phyloP scores from a whole-genome alignment of 176 grass and related monocot genomes.

The Canna indica region DNA sequence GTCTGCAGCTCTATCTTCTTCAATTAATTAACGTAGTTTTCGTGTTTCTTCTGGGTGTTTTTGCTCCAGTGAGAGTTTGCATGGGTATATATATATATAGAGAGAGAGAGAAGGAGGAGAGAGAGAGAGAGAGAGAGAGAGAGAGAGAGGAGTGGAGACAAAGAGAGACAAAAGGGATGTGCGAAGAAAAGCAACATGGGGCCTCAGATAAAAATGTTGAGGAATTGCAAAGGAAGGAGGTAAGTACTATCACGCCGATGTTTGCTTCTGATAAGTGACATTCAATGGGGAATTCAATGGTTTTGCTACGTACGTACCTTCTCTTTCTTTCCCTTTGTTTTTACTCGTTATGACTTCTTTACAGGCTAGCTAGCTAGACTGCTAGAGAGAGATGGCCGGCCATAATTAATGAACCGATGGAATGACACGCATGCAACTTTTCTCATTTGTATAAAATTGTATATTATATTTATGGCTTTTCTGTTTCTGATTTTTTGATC shows the following conservation, averaged over 20 bases:
- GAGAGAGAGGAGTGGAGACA: neutral
- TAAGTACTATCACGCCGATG: slow-evolving; percentile 40
- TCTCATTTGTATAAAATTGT: neutral
- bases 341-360: slow-evolving; percentile 8
- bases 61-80: neutral
- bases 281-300: slow-evolving; percentile 33
- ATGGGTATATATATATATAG: slow-evolving; percentile 3
- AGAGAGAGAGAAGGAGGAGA: neutral
- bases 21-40: no score
- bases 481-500: slow-evolving; percentile 8
- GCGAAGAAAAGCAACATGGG: neutral
- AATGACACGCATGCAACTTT: slow-evolving; percentile 13
- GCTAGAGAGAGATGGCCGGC: slow-evolving; percentile 12
- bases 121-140: neutral
- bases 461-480: neutral
- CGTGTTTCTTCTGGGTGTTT: neutral
- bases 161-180: slow-evolving; percentile 47
- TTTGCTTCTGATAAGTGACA: slow-evolving; percentile 20
- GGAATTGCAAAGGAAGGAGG: neutral
- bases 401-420: slow-evolving; percentile 4
- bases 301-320: slow-evolving; percentile 16
- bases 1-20: neutral
- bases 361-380: slow-evolving; percentile 12
- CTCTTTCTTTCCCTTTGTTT: slow-evolving; percentile 20
- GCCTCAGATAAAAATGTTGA: slow-evolving; percentile 24